phyloP scores from a whole-genome alignment of 2,329 filamentous ascomycete genomes.

The Bretziella fagacearum region DNA sequence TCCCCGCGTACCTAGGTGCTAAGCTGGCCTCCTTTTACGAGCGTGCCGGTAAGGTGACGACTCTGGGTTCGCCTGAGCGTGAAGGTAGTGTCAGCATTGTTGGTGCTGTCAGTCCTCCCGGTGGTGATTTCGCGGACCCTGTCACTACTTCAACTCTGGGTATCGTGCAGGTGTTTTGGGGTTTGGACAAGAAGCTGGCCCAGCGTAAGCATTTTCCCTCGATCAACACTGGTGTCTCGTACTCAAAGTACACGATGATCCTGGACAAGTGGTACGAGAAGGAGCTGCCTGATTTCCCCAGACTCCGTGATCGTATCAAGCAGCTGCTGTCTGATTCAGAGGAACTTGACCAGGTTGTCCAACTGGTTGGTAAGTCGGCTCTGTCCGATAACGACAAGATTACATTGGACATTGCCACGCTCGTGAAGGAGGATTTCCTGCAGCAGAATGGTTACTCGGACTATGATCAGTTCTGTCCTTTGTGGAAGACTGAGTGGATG shows the following conservation, averaged over 20 bases:
- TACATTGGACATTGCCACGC: constrained; percentile 73
- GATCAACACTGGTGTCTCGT: constrained; percentile 86
- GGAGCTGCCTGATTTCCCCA: constrained; percentile 84
- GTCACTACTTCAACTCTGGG: constrained; percentile 84
- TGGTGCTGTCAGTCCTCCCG: constrained; percentile 88
- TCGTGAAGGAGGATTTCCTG: constrained; percentile 96
- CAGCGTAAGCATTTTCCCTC: constrained; percentile 99
- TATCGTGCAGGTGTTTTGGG: constrained; percentile 99
- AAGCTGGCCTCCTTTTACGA: constrained; percentile 99
- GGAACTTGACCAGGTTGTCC: constrained; percentile 95
- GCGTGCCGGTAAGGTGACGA: constrained; percentile 73
- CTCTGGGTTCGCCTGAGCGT: constrained; percentile 77
- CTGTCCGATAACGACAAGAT: constrained; percentile 97
- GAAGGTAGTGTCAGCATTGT: constrained; percentile 93
- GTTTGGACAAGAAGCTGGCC: constrained; percentile 97
- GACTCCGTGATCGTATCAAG: constrained; percentile 80
- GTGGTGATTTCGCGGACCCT: constrained; percentile 97
- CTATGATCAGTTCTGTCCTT: constrained; percentile 96
- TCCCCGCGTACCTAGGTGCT: constrained; percentile 89
- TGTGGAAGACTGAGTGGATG: constrained; percentile 99
- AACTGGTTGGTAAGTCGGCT: constrained; percentile 93
- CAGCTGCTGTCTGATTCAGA: constrained; percentile 89
- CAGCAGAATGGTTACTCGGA: constrained; percentile 99
- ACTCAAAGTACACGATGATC: constrained; percentile 85
- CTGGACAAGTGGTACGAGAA: constrained; percentile 93